Percentiles rank a stretch among this genome's conserved stretches.
phyloP scores from a whole-genome alignment of 768 basidiomycete genomes.

The Xerocomellus chrysenteron region DNA sequence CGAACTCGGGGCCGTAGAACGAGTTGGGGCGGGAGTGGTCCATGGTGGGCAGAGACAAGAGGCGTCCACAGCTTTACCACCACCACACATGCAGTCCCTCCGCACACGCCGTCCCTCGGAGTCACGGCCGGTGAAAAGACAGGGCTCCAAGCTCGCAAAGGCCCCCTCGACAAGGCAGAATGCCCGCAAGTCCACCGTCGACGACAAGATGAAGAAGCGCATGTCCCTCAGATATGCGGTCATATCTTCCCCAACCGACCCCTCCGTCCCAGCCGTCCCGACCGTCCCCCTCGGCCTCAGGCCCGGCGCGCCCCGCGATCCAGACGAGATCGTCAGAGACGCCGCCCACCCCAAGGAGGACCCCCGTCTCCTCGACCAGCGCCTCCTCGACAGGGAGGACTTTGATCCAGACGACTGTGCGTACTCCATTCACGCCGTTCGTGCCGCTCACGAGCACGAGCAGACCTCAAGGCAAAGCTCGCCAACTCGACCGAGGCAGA shows the following conservation, averaged over 20 bases:
- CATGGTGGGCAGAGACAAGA: slow-evolving; percentile 27
- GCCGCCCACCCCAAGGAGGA: slow-evolving; percentile 48
- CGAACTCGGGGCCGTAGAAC: slow-evolving; percentile 32
- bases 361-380: slow-evolving; percentile 56
- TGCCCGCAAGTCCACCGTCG: slow-evolving; percentile 48
- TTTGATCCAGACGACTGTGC: slow-evolving; percentile 90
- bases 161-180: slow-evolving; percentile 35
- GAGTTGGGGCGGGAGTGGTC: slow-evolving; percentile 37
- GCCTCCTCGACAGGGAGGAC: slow-evolving; percentile 67
- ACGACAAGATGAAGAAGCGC: slow-evolving; percentile 95
- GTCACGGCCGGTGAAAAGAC: slow-evolving; percentile 35
- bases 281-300: slow-evolving; percentile 48
- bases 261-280: slow-evolving; percentile 56
- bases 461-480: slow-evolving; percentile 79
- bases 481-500: slow-evolving; percentile 89
- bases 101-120: slow-evolving; percentile 53
- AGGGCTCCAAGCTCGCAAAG: slow-evolving; percentile 34
- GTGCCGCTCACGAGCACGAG: neutral
- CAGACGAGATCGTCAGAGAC: slow-evolving; percentile 51
- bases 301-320: slow-evolving; percentile 36
- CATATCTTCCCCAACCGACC: slow-evolving; percentile 68
- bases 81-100: slow-evolving; percentile 52
- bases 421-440: slow-evolving; percentile 28
- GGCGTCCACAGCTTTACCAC: slow-evolving; percentile 12
- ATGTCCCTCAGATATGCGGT: slow-evolving; percentile 94